phyloP scores from a whole-genome alignment of 169 alveolate genomes.

The Cryptosporidium bovis region DNA sequence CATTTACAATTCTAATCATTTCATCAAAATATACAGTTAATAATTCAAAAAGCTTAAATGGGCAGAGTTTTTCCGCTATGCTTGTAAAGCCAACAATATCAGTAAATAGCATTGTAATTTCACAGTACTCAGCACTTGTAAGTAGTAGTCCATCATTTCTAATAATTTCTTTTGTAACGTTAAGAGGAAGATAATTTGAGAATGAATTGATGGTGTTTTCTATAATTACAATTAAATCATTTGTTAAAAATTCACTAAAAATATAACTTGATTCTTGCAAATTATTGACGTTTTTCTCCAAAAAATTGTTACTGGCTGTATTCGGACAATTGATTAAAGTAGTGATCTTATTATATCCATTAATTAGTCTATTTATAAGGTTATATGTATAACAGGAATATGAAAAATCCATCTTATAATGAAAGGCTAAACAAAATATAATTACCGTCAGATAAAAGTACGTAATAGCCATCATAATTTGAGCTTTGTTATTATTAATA shows the following conservation, averaged over 20 bases:
- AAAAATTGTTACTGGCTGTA: neutral
- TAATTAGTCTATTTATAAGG: neutral
- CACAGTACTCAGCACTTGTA: slow-evolving; percentile 4
- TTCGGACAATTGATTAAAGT: neutral
- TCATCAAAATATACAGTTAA: slow-evolving; percentile 52
- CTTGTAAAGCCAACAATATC: slow-evolving; percentile 64
- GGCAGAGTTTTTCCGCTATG: slow-evolving; percentile 37
- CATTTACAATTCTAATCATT: slow-evolving; percentile 35
- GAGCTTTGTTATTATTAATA: neutral
- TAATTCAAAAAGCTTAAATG: slow-evolving; percentile 22
- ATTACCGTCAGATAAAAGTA: neutral
- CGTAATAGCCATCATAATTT: neutral
- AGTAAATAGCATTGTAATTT: slow-evolving; percentile 64
- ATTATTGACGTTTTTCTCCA: neutral
- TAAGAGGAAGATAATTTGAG: slow-evolving; percentile 48
- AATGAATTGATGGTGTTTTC: slow-evolving; percentile 13
- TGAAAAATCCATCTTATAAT: slow-evolving; percentile 14
- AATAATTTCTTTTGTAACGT: neutral
- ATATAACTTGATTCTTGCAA: neutral
- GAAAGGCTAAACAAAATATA: neutral
- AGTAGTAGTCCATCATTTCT: neutral
- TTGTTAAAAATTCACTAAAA: slow-evolving; percentile 8
- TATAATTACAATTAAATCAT: neutral
- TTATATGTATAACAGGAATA: neutral
- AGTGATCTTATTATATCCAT: slow-evolving; percentile 4